Evolutionary conservation across 306 rosid species (phyloP).

Genomic region (Arachis hypogaea): DNA sequence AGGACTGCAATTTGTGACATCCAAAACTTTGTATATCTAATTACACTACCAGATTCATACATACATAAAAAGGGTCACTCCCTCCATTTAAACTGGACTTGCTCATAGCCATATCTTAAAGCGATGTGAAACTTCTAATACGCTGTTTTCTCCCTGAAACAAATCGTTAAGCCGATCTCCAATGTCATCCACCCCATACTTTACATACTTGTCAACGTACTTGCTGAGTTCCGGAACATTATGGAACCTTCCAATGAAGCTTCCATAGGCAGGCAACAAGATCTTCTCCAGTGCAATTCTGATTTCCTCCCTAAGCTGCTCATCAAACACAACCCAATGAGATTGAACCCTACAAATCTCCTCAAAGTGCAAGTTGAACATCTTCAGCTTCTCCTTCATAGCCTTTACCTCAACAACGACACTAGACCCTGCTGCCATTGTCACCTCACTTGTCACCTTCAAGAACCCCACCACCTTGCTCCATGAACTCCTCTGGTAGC

Average conservation of each 20-base stretch:
- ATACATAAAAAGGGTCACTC: slow-evolving; percentile 28
- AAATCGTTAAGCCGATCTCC: slow-evolving; percentile 53
- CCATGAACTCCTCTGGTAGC: slow-evolving; percentile 73
- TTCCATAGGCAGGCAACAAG: slow-evolving; percentile 61
- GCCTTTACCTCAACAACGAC: slow-evolving; percentile 38
- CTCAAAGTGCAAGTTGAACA: slow-evolving; percentile 37
- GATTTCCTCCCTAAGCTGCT: slow-evolving; percentile 56
- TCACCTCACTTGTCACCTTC: slow-evolving; percentile 42
- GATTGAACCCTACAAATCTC: slow-evolving; percentile 23
- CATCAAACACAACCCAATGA: slow-evolving; percentile 43
- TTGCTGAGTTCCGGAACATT: slow-evolving; percentile 46
- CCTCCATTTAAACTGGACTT: slow-evolving; percentile 24
- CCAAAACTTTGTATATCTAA: slow-evolving; percentile 34
- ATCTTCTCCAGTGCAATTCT: slow-evolving; percentile 48
- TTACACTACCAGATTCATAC: slow-evolving; percentile 39
- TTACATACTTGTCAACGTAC: slow-evolving; percentile 52
- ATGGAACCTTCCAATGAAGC: slow-evolving; percentile 55
- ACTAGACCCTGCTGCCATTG: slow-evolving; percentile 26
- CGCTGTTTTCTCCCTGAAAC: slow-evolving; percentile 39
- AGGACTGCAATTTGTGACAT: slow-evolving; percentile 27
- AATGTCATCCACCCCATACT: slow-evolving; percentile 47
- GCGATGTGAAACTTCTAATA: no score
- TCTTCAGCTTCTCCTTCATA: slow-evolving; percentile 67
- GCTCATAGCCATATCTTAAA: slow-evolving; percentile 2
- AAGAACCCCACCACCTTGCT: slow-evolving; percentile 54